Evolutionary conservation across 164 flowering plant species (phyloP), one percentile per base, ranked within the genome.

Genomic region (Stephania cephalantha): DNA sequence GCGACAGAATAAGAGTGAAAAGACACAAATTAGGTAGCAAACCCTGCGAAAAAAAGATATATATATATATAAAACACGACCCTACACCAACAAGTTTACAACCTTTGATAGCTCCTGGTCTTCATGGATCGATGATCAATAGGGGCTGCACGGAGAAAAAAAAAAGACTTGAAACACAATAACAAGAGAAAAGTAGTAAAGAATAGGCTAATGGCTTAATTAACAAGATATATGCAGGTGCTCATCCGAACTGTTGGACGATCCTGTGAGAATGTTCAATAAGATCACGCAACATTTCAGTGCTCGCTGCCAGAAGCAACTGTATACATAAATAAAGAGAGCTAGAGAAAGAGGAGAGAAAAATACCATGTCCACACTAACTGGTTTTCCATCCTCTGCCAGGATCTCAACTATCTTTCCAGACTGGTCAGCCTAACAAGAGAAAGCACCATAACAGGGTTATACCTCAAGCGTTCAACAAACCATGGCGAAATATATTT

Each of bases 311-410:
- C 55, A 50, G 15, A 50, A 11, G 15, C 55, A 50, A 58, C 65
- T n/a, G 7, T 58, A 12, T 58, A 20, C 55, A 25, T 4, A 46
- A 2, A 22, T 58, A 17, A 15, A 35, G 53, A 44, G 77, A 50
- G 74, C 64, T 70, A 61, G 71, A 70, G 79, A 73, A 67, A 75
- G 73, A 72, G 76, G 42, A 35, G 42, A 35, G 42, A 66, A 12
- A 11, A 11, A 30, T 78, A 90, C 91, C 85, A 68, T 79, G 83
- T 85, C 91, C 52, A 87, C 74, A 64, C 90, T 90, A 76, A 90
- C 91, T 73, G 91, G 85, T 80, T 90, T 87, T 12, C 87, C 89
- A 79, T 88, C 87, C 69, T 86, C 90, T 17, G 46, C 83, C 31
- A 83, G 78, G 69, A 90, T 72, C 80, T 88, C 91, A 72, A 79